A percentile compares a stretch with the other conserved stretches of the same genome.
Conservation (phyloP, 2,329 filamentous ascomycete genomes). For the Amauroascus verrucosus region DNA sequence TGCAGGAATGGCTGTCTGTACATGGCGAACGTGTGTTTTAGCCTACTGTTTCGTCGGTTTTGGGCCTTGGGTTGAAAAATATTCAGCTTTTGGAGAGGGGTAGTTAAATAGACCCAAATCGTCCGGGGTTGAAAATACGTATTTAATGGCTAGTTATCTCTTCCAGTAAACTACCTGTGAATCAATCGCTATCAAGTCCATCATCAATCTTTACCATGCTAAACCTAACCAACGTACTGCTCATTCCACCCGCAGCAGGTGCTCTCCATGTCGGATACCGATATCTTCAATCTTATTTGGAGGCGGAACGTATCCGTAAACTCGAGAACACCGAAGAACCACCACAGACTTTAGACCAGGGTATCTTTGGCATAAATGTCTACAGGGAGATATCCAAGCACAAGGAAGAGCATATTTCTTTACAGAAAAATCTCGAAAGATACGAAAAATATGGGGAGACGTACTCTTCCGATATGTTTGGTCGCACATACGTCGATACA, state of each 20-base stretch:
- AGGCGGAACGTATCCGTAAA: slow-evolving; percentile 9
- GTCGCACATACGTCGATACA: slow-evolving; percentile 51
- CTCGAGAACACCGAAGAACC: slow-evolving; percentile 10
- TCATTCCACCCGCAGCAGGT: neutral
- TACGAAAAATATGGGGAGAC: slow-evolving; percentile 14
- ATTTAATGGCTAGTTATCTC: too few species aligned
- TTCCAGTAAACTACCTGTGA: neutral
- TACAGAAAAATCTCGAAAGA: slow-evolving; percentile 1
- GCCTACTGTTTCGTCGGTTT: too few species aligned
- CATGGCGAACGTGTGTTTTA: too few species aligned
- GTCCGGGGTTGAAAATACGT: too few species aligned
- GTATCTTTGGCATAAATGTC: slow-evolving; percentile 10
- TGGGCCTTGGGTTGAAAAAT: too few species aligned
- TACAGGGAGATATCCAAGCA: slow-evolving; percentile 5
- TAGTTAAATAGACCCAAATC: too few species aligned
- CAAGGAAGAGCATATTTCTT: slow-evolving; percentile 6
- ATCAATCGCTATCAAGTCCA: neutral
- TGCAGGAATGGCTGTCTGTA: too few species aligned
- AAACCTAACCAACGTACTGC: neutral
- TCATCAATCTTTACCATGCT: slow-evolving; percentile 2
- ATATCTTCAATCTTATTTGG: slow-evolving; percentile 6
- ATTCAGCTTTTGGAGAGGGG: too few species aligned
- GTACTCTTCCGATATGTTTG: slow-evolving; percentile 13
- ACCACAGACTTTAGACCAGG: slow-evolving; percentile 1
- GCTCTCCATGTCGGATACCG: slow-evolving; percentile 10